Evolutionary conservation across 1,284 basidiomycete genomes (phyloP), one percentile per base, ranked within the genome.

Genomic region (Ganoderma multipileum): DNA sequence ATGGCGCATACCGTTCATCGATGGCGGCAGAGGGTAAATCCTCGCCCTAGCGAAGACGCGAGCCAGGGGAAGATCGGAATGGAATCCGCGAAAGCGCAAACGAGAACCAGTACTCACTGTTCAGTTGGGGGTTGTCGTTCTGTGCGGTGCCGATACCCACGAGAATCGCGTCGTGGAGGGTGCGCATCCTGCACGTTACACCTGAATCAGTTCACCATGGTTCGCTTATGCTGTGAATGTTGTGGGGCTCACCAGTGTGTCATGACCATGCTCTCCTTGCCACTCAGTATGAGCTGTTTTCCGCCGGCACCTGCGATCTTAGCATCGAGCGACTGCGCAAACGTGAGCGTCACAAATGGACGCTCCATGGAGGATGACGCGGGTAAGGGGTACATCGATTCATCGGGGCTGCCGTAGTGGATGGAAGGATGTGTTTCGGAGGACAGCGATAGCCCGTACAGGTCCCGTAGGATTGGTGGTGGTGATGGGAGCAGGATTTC

Each of bases 281-380:
- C 93, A 74, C 95, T 97, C 63, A 99, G 83, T 23, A 89, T 86
- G 42, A 99, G 86, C 80, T 96, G 95, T 72, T 84, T 83, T 8
- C 95, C 91, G 18, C 84, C 84, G 5, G 81, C 79, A 0, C 95
- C 96, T 0, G 95, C 95, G 70, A 99, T 97, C 80, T 96, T 97
- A 39, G 90, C 95, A 82, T 99, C 97, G 60, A 97, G 83, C 1
- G 95, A 97, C 79, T 99, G 97, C 1, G 97, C 97, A 81, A 97
- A 99, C 1, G 97, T 98, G 11, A 99, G 82, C 0, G 97, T 99
- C 26, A 94, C 88, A 64, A 82, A 82, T 1, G 91, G 90, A n/a
- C 84, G 83, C 66, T 69, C 28, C 1, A 61, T 28, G 16, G 75
- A 64, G 2, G 57, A 47, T 16, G 72, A 63, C n/a, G 52, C 36